Conservation (phyloP, 345 rosid genomes). For the Corchorus capsularis region DNA sequence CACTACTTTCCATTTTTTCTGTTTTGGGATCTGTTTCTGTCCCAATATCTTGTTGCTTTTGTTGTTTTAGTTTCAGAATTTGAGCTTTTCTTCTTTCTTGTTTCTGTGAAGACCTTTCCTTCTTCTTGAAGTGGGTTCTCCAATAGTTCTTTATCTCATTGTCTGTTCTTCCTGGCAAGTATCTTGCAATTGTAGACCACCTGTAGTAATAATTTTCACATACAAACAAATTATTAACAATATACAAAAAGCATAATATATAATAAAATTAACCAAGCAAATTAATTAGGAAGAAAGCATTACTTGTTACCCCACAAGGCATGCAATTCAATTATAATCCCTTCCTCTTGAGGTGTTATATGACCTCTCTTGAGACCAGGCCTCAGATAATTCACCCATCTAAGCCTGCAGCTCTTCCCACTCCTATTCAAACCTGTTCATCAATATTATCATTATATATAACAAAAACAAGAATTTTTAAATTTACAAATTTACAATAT, state of each 20-base stretch:
- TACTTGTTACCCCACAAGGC: constrained; percentile 92
- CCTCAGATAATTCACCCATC: constrained; percentile 93
- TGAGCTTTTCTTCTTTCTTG: constrained; percentile 41
- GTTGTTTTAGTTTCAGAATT: constrained; percentile 25
- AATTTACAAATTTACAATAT: neutral
- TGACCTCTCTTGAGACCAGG: constrained; percentile 89
- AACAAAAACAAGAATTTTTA: neutral
- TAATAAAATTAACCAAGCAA: neutral
- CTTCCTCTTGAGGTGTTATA: constrained; percentile 83
- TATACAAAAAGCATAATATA: neutral
- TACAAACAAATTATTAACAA: neutral
- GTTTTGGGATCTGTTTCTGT: constrained; percentile 12
- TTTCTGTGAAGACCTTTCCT: constrained; percentile 36
- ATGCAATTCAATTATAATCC: constrained; percentile 79
- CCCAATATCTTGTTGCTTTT: constrained; percentile 8
- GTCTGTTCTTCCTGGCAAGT: constrained; percentile 91
- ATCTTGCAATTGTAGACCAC: constrained; percentile 93
- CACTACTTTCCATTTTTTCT: constrained; percentile 10
- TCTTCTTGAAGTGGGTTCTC: constrained; percentile 88
- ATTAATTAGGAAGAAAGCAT: neutral
- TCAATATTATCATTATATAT: neutral
- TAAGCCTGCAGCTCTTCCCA: constrained; percentile 86
- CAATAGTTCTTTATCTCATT: constrained; percentile 94
- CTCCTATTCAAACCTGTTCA: constrained; percentile 57
- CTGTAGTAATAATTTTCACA: constrained; percentile 26